These are phyloP conservation scores for Aspergillus floridensis DNA, from an alignment of 2,329 filamentous ascomycete species.

Conservation along the genomic window DNA sequence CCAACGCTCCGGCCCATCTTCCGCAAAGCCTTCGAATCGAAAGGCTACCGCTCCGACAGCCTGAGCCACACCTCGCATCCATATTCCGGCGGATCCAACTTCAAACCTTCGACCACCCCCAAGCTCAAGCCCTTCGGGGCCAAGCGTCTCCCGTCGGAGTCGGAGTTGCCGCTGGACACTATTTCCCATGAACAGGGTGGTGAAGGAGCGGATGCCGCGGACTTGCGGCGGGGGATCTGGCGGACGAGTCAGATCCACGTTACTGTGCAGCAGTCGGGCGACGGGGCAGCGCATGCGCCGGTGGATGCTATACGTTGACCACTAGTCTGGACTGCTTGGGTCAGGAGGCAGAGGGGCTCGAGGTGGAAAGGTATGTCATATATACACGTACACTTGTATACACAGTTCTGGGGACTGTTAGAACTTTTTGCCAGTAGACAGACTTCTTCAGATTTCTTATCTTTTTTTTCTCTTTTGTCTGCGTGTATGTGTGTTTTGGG, in stretches of 20 bases:
- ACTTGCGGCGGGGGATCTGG: conserved; percentile 10
- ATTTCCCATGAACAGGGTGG: background rate
- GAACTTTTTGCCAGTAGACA: too few species aligned
- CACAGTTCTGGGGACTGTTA: too few species aligned
- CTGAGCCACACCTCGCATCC: background rate
- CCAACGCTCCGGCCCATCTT: conserved; percentile 29
- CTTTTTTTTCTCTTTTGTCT: too few species aligned
- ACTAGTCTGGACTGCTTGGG: too few species aligned
- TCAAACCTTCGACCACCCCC: conserved; percentile 9
- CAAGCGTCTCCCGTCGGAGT: conserved; percentile 3
- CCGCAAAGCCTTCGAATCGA: conserved; percentile 18
- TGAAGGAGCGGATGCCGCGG: background rate
- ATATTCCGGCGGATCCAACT: background rate
- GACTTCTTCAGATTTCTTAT: too few species aligned
- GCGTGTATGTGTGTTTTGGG: too few species aligned
- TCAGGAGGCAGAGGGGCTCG: too few species aligned
- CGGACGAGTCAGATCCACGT: conserved; percentile 6
- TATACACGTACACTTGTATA: too few species aligned
- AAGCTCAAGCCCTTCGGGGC: background rate
- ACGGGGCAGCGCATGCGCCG: too few species aligned
- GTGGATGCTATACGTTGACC: too few species aligned
- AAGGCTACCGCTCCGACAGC: background rate
- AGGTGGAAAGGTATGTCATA: too few species aligned
- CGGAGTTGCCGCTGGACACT: conserved; percentile 10
- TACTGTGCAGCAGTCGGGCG: too few species aligned